These are phyloP conservation scores for Phytophthora vignae DNA, from an alignment of 352 stramenopile species.

Conservation along the genomic window DNA sequence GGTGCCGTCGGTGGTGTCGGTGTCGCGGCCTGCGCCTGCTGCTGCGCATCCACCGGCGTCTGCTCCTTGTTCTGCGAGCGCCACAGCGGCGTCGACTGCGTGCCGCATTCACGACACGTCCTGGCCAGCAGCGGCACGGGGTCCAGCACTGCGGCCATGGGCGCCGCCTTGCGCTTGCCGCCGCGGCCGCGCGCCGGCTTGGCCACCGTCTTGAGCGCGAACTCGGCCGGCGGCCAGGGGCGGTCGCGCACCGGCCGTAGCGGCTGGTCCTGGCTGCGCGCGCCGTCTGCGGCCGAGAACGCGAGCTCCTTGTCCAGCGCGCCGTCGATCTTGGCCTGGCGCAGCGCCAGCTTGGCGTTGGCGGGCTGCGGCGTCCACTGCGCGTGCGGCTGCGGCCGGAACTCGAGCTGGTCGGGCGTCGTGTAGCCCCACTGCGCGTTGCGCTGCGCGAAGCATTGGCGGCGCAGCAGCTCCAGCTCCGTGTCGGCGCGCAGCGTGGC, in stretches of 20 bases:
- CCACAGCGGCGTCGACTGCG: slow-evolving; percentile 76
- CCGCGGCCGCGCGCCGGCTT: slow-evolving; percentile 52
- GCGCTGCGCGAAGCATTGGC: slow-evolving; percentile 77
- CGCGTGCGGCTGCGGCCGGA: slow-evolving; percentile 27
- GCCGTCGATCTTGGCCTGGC: slow-evolving; percentile 29
- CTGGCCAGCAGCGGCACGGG: slow-evolving; percentile 43
- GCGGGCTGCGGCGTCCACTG: slow-evolving; percentile 52
- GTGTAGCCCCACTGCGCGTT: slow-evolving; percentile 68
- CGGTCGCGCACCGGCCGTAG: slow-evolving; percentile 62
- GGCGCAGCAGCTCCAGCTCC: slow-evolving; percentile 76
- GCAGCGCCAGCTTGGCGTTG: slow-evolving; percentile 48
- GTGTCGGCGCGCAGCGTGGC: slow-evolving; percentile 83
- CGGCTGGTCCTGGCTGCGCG: too few species aligned
- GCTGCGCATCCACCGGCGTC: neutral
- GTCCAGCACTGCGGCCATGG: slow-evolving; percentile 55
- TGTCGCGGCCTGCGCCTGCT: too few species aligned
- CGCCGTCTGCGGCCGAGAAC: too few species aligned
- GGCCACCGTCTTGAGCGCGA: slow-evolving; percentile 60
- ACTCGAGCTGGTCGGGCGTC: slow-evolving; percentile 65
- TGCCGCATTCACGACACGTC: slow-evolving; percentile 52
- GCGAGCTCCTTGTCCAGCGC: slow-evolving; percentile 1
- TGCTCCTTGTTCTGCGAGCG: slow-evolving; percentile 40
- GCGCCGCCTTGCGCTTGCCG: slow-evolving; percentile 72
- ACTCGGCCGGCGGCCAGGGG: slow-evolving; percentile 79
- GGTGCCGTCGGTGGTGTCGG: slow-evolving; percentile 12